Evolutionary conservation across 306 rosid species (phyloP).

Genomic region (Begonia peltatifolia): DNA sequence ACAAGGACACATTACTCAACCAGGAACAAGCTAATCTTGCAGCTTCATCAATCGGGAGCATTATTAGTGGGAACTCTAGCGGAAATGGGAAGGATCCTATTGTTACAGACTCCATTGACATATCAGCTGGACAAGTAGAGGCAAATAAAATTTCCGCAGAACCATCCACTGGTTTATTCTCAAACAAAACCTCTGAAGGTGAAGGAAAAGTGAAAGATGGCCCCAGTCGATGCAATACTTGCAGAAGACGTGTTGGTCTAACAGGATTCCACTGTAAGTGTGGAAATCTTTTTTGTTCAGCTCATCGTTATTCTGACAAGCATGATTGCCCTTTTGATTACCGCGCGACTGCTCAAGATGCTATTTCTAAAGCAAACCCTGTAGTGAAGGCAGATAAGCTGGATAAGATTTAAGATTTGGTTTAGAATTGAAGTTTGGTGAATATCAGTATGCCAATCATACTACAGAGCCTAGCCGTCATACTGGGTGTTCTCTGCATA

Average conservation of each 20-base stretch:
- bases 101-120: constrained; percentile 15
- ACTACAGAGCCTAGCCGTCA: constrained; percentile 22
- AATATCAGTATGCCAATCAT: constrained; percentile 21
- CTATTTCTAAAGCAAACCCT: constrained; percentile 74
- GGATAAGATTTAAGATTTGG: constrained; percentile 46
- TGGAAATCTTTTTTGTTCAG: constrained; percentile 44
- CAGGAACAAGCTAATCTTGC: constrained; percentile 58
- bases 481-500: constrained; percentile 23
- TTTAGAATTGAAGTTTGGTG: constrained; percentile 14
- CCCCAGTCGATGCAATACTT: constrained; percentile 46
- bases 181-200: constrained; percentile 13
- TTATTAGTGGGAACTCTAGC: constrained; percentile 34
- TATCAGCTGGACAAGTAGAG: constrained; percentile 24
- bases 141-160: constrained; percentile 13
- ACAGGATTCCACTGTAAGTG: constrained; percentile 76
- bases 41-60: constrained; percentile 48
- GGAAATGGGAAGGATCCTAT: constrained; percentile 28
- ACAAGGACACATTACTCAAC: constrained; percentile 55
- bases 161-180: constrained; percentile 22
- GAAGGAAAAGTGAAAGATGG: constrained; percentile 32
- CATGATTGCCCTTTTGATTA: constrained; percentile 55
- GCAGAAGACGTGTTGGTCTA: constrained; percentile 58
- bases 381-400: constrained; percentile 64
- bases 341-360: constrained; percentile 37
- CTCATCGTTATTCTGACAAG: constrained; percentile 62